phyloP scores from a whole-genome alignment of 805 yeast species.

The Metschnikowia sp. region DNA sequence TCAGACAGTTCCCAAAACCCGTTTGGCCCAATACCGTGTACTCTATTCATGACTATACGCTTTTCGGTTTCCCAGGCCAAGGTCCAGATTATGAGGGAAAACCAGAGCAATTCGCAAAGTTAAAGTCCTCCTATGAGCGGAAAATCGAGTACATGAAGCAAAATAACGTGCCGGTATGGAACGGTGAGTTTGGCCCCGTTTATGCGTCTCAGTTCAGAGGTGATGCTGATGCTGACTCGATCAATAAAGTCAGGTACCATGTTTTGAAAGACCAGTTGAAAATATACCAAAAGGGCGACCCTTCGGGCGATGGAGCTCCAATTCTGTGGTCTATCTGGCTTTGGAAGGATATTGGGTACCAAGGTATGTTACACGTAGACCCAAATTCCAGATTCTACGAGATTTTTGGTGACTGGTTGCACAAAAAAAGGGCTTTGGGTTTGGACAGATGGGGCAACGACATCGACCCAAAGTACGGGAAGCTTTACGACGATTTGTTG shows the following conservation, averaged over 20 bases:
- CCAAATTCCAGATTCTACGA: conserved; percentile 43
- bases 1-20: conserved; percentile 42
- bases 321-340: conserved; percentile 53
- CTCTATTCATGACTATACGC: conserved; percentile 47
- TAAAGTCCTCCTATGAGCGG: conserved; percentile 38
- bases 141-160: conserved; percentile 42
- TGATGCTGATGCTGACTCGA: conserved; percentile 34
- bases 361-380: conserved; percentile 46
- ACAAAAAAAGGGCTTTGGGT: conserved; percentile 42
- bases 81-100: conserved; percentile 33
- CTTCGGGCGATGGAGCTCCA: conserved; percentile 44
- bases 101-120: conserved; percentile 31
- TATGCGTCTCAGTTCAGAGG: conserved; percentile 43
- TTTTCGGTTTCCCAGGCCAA: conserved; percentile 44
- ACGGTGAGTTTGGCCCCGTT: conserved; percentile 53
- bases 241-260: conserved; percentile 38
- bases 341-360: conserved; percentile 52
- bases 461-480: conserved; percentile 37
- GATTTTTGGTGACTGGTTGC: conserved; percentile 40
- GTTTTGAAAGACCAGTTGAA: conserved; percentile 45
- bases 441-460: conserved; percentile 51
- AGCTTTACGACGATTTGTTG: conserved; percentile 34
- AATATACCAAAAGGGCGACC: conserved; percentile 44
- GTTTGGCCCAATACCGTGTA: conserved; percentile 45
- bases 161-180: conserved; percentile 48